phyloP scores from a whole-genome alignment of 1,284 basidiomycete species.

The Tylopilus orsonianus region DNA sequence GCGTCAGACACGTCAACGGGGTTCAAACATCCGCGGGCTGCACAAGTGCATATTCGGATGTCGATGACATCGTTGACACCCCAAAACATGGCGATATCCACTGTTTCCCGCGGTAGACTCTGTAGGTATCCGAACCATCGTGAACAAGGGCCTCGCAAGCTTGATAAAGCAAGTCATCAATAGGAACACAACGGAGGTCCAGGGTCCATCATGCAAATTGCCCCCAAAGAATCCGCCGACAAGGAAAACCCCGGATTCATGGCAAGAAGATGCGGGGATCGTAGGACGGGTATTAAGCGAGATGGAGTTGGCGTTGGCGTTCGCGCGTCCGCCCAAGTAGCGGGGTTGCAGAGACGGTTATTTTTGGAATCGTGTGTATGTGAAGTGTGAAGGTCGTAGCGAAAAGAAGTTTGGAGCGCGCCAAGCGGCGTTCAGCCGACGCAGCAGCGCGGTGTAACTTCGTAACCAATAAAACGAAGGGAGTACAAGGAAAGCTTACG shows the following conservation, averaged over 20 bases:
- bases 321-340: conserved; percentile 23
- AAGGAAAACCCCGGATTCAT: conserved; percentile 27
- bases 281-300: conserved; percentile 17
- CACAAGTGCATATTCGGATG: conserved; percentile 17
- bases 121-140: conserved; percentile 69
- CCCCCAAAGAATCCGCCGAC: conserved; percentile 11
- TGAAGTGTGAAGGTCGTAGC: conserved; percentile 13
- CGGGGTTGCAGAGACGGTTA: conserved; percentile 11
- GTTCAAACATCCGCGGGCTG: conserved; percentile 12
- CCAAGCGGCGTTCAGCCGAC: conserved; percentile 16
- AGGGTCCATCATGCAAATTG: conserved; percentile 5
- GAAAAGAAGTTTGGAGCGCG: conserved; percentile 12
- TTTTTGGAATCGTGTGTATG: conserved; percentile 22
- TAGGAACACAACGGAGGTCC: background rate
- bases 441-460: conserved; percentile 12
- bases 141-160: conserved; percentile 45
- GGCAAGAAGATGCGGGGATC: conserved; percentile 13
- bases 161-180: conserved; percentile 27
- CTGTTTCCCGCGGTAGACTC: conserved; percentile 52
- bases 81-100: conserved; percentile 71
- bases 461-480: conserved; percentile 1
- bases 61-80: conserved; percentile 28
- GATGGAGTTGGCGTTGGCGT: conserved; percentile 19
- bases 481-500: conserved; percentile 30
- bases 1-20: conserved; percentile 4